Conservation (phyloP, 768 basidiomycete species). For the Dendrothele bispora region DNA sequence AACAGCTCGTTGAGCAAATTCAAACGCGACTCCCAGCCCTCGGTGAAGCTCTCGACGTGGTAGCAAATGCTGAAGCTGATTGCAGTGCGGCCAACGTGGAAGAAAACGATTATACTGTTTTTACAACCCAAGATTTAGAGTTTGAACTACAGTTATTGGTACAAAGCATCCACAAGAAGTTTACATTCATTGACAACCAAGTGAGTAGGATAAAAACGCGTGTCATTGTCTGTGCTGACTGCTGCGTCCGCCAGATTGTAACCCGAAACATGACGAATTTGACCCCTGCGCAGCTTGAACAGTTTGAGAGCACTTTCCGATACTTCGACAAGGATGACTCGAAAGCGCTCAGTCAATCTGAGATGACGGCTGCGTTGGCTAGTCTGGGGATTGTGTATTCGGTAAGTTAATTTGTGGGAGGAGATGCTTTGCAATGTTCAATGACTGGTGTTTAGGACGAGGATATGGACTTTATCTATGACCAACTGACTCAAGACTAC, state of each 20-base stretch:
- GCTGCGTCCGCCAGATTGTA: constrained; percentile 62
- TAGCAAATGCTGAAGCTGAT: constrained; percentile 67
- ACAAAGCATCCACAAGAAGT: constrained; percentile 82
- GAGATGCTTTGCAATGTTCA: background rate
- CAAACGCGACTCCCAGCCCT: constrained; percentile 69
- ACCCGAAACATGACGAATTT: constrained; percentile 93
- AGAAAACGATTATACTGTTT: constrained; percentile 94
- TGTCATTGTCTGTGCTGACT: constrained; percentile 1
- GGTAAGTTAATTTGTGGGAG: constrained; percentile 34
- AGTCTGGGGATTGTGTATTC: constrained; percentile 93
- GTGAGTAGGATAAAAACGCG: constrained; percentile 35
- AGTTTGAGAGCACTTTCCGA: constrained; percentile 95
- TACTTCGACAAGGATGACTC: constrained; percentile 95
- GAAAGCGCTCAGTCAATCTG: constrained; percentile 80
- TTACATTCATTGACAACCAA: constrained; percentile 97
- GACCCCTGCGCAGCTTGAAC: constrained; percentile 93
- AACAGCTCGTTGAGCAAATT: constrained; percentile 62
- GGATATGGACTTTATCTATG: constrained; percentile 82
- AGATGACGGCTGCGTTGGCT: constrained; percentile 93
- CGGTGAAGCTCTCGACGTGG: constrained; percentile 51
- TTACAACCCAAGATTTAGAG: constrained; percentile 84
- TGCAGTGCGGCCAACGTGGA: constrained; percentile 90
- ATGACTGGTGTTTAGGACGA: constrained; percentile 56
- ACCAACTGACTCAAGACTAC: constrained; percentile 75
- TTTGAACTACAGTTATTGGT: constrained; percentile 86